phyloP scores from a whole-genome alignment of 129 eudicot genomes.

The Escallonia rubra region DNA sequence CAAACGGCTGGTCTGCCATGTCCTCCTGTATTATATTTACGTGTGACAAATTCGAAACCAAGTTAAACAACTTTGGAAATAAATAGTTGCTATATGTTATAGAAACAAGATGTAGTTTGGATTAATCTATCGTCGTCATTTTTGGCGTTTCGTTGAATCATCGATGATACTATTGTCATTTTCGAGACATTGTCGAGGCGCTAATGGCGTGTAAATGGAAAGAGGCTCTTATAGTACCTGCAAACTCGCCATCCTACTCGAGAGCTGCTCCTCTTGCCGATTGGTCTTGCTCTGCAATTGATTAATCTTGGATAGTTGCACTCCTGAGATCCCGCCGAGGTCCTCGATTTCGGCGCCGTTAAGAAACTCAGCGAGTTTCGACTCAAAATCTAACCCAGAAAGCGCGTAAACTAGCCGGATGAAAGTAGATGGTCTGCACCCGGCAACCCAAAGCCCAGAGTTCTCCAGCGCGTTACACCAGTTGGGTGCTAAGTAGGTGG shows the following conservation, averaged over 20 bases:
- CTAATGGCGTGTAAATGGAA: no score
- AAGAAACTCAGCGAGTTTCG: not conserved
- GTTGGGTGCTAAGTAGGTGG: constrained; percentile 3
- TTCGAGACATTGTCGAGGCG: no score
- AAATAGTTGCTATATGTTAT: no score
- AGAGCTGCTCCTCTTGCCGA: constrained; percentile 21
- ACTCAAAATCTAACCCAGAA: constrained; percentile 22
- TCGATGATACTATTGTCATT: no score
- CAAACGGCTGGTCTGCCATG: no score
- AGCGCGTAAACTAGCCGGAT: constrained; percentile 1
- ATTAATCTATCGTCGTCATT: no score
- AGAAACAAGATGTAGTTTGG: no score
- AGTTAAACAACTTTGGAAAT: no score
- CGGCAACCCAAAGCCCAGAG: constrained; percentile 24
- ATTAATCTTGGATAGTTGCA: constrained; percentile 24
- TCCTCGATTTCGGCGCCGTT: not conserved
- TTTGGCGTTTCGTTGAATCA: no score
- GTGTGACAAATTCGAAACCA: no score
- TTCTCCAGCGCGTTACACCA: constrained; percentile 25
- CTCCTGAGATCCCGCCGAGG: constrained; percentile 17
- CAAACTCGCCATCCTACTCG: constrained; percentile 25
- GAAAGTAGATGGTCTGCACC: constrained; percentile 27
- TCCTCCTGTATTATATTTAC: no score
- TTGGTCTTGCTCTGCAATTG: constrained; percentile 25
- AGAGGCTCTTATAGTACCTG: constrained; percentile 9